Base-by-base conservation (phyloP, 2,329 filamentous ascomycete genomes). In the Botrytis porri region DNA sequence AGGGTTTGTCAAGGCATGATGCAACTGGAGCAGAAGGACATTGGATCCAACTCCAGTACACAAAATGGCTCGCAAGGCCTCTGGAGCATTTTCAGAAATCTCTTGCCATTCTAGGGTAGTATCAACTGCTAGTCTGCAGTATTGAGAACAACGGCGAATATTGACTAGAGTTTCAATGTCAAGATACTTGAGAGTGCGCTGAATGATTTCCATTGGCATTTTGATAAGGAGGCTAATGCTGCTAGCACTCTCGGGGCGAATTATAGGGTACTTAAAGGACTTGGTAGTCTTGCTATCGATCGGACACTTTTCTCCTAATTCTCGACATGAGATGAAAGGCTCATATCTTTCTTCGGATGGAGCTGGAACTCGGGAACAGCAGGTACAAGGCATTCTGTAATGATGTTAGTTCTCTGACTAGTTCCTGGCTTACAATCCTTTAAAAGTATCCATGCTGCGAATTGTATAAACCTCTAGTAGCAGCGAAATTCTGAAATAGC, bases 31-130 rank as follows among this genome's bases (percentile, higher is more conserved):
- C 16, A 71, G 32, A 29, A 29, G 35, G 7, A 64, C 18, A 41
- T 65, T 5, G 37, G 57, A 29, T n/a, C 59, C 69, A 8, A 57
- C 32, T 25, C 37, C 45, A 9, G 60, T 64, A 41, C 32, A 12
- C 12, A 71, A 8, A 48, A 71, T 63, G 22, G 60, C 60, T 2
- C 43, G 59, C 6, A 71, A 65, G 25, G 43, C 69, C 22, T 71
- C 59, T 32, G 69, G 69, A 14, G 45, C 60, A 65, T 57, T 37
- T 5, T 65, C 18, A 4, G 22, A 35, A 14, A 71, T 7, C 7
- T 71, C 60, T 41, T 57, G 29, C 69, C 69, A 71, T 37, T 63
- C 59, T 20, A 43, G 37, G 1, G 32, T 51, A 32, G 32, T 32
- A 29, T n/a, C 10, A 43, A 65, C 45, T 51, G 20, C 60, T 7